Base-by-base conservation (phyloP, 345 rosid genomes). In the Euclidium syriacum region DNA sequence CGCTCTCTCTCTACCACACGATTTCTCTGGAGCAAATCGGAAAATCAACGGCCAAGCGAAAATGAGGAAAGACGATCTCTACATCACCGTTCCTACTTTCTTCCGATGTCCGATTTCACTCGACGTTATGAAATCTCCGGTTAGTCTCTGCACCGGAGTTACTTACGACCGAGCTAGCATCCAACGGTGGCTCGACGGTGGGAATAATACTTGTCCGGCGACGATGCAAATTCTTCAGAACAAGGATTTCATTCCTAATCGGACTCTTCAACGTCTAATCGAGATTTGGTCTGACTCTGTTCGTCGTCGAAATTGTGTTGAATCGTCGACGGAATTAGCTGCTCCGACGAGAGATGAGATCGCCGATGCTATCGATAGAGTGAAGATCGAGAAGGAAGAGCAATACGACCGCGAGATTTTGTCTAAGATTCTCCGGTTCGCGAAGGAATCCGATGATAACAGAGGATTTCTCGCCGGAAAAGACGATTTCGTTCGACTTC, bases 61-160 rank as follows among this genome's bases (percentile, higher is more conserved):
- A 23, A 78, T 83, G 85, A 74, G 75, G 52, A 83, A 80, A 40
- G 87, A 94, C 34, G 88, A 90, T 74, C 62, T 65, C 2, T 80
- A 72, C 84, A 77, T 87, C 68, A 72, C 88, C 41, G 73, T 87
- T 10, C 99, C 99, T 10, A 84, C 74, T 68, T 75, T 83, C 57
- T 94, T 94, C 80, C 76, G 85, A 34, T 94, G 99, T 52, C 99
- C 99, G 19, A 89, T 94, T 6, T 83, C 97, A 0, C 81, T 94
- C 1, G 97, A 94, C 66, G 90, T 94, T 11, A 94, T 94, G 99
- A 81, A 74, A 62, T 90, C 99, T 2, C 99, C 99, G 7, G 97
- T 94, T 35, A 94, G 95, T 74, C 85, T 94, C 12, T 87, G 82
- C 75, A 94, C 99, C 23, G 97, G 99, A n/a, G 88, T 94, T 14